phyloP scores from a whole-genome alignment of 805 yeast genomes.

The Zygosaccharomyces gambellarensis region DNA sequence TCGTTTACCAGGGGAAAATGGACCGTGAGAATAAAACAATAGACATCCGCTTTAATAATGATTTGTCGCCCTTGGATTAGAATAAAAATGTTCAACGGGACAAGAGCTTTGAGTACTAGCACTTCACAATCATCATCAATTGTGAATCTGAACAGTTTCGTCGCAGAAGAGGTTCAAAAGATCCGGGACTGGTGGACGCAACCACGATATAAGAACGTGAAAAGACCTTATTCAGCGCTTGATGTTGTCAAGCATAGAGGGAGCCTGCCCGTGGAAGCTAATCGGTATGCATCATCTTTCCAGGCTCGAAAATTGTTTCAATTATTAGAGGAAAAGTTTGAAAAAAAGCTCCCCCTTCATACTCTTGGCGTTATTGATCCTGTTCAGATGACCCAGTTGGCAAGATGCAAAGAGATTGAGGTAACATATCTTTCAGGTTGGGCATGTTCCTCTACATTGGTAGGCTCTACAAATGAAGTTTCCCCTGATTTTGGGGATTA shows the following conservation, averaged over 20 bases:
- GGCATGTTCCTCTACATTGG: slow-evolving; percentile 54
- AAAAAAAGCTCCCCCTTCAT: slow-evolving; percentile 44
- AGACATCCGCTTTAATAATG: not conserved
- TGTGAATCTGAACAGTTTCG: slow-evolving; percentile 29
- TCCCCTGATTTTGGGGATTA: slow-evolving; percentile 66
- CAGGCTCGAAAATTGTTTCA: slow-evolving; percentile 52
- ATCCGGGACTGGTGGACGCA: slow-evolving; percentile 48
- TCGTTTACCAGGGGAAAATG: not conserved
- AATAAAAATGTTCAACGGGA: not conserved
- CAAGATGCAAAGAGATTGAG: slow-evolving; percentile 44
- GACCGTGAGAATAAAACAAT: not conserved
- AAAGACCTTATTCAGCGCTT: slow-evolving; percentile 49
- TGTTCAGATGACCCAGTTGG: slow-evolving; percentile 54
- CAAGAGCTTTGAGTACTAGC: not conserved
- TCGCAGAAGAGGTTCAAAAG: slow-evolving; percentile 33
- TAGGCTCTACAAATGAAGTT: slow-evolving; percentile 55
- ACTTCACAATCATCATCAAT: not conserved
- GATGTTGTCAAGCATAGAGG: slow-evolving; percentile 53
- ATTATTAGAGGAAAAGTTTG: slow-evolving; percentile 39
- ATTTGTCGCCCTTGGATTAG: not conserved
- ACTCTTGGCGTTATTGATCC: slow-evolving; percentile 62
- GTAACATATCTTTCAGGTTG: slow-evolving; percentile 56
- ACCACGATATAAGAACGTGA: slow-evolving; percentile 43
- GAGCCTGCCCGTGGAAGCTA: slow-evolving; percentile 34
- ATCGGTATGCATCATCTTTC: slow-evolving; percentile 43